A percentile compares a stretch with the other conserved stretches of the same genome.
Conservation (phyloP, 768 basidiomycete genomes). For the Kwoniella heveanensis region DNA sequence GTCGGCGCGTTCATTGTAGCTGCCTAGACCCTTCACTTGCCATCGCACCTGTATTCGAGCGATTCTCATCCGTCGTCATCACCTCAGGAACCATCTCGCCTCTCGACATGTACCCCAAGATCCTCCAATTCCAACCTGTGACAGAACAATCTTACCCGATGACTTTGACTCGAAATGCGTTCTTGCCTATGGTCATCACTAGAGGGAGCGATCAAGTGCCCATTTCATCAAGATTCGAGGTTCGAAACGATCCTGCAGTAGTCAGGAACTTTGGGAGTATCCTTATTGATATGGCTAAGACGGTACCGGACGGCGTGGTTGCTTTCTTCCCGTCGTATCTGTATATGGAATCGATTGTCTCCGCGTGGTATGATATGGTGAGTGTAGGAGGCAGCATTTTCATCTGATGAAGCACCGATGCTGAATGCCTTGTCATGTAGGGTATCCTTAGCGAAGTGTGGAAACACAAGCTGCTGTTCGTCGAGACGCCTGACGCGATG, state of each 20-base stretch:
- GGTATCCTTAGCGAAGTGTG: conserved; percentile 98
- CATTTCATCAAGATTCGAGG: conserved; percentile 97
- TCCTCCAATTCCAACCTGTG: conserved; percentile 96
- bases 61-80: conserved; percentile 96
- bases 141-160: conserved; percentile 97
- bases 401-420: not conserved
- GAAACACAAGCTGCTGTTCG: conserved; percentile 99
- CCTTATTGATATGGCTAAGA: conserved; percentile 95
- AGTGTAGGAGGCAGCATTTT: conserved; percentile 41
- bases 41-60: conserved; percentile 96
- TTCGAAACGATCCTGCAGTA: conserved; percentile 97
- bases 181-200: conserved; percentile 94
- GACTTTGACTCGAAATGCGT: conserved; percentile 94
- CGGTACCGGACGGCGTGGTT: conserved; percentile 96
- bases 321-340: conserved; percentile 99
- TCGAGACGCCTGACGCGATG: conserved; percentile 98
- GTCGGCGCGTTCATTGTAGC: conserved; percentile 58
- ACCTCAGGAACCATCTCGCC: conserved; percentile 98
- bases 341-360: conserved; percentile 99
- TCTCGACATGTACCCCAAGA: conserved; percentile 99
- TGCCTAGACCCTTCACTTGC: conserved; percentile 97
- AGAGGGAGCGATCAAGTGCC: conserved; percentile 98
- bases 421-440: conserved; percentile 58
- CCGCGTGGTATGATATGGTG: conserved; percentile 99
- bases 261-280: conserved; percentile 99